These are phyloP conservation scores for Pezicula rhizophila DNA, from an alignment of 2,329 filamentous ascomycete species.

Conservation along the genomic window DNA sequence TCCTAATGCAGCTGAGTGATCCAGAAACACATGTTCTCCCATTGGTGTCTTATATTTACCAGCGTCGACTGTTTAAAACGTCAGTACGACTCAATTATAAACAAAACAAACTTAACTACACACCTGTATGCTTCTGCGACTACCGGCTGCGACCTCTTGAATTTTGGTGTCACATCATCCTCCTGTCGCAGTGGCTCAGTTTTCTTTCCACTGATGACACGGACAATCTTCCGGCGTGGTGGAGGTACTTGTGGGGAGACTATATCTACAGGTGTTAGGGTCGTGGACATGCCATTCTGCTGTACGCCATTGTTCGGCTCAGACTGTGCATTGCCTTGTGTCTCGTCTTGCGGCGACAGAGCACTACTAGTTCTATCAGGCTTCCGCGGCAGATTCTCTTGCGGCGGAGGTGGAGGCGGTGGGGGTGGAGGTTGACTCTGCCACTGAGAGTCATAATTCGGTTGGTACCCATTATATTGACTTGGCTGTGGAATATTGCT, in stretches of 20 bases:
- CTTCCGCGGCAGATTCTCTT: neutral
- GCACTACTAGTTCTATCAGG: neutral
- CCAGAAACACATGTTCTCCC: neutral
- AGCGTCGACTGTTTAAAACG: conserved; percentile 29
- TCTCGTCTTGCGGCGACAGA: neutral
- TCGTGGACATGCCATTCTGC: conserved; percentile 13
- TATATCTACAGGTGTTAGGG: conserved; percentile 23
- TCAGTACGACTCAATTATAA: conserved; percentile 12
- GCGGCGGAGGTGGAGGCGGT: conserved; percentile 2
- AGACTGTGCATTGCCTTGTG: neutral
- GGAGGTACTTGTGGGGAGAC: conserved; percentile 19
- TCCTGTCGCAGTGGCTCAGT: conserved; percentile 24
- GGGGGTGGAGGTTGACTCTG: neutral
- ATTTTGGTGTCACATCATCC: conserved; percentile 26
- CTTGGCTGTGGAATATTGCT: conserved; percentile 15
- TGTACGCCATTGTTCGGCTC: neutral
- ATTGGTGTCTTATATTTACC: conserved; percentile 23
- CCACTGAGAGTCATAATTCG: conserved; percentile 5
- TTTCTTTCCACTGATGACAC: conserved; percentile 12
- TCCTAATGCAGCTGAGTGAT: neutral
- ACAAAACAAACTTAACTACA: conserved; percentile 1
- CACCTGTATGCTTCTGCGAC: conserved; percentile 34
- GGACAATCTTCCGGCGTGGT: conserved; percentile 7
- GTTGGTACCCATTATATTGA: conserved; percentile 4
- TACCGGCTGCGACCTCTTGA: conserved; percentile 32